Base-by-base conservation (phyloP, 2,329 filamentous ascomycete genomes). In the Ceratocystis huliohia region DNA sequence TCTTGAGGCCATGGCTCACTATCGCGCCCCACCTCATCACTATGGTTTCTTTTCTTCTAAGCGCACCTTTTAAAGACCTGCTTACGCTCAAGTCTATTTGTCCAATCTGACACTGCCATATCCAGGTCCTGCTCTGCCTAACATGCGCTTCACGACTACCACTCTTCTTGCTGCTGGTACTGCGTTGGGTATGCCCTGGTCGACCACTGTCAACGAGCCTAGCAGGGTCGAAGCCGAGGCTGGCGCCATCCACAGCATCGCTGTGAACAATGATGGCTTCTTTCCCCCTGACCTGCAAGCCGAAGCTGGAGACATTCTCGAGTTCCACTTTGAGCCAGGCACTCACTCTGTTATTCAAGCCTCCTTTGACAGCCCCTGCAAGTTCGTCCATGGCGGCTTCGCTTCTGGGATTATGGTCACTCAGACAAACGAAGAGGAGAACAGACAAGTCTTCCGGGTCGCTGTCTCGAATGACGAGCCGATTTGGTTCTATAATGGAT, bases 251-350 rank as follows among this genome's bases (percentile, higher is more conserved):
- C 46, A n/a, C 20, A 20, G 22, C 28, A 61, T 33, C n/a, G 28
- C 17, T 5, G 17, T 50, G 1, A n/a, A n/a, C 46, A 17, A 17
- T n/a, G 28, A 71, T 37, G 33, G 33, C 61, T 84, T 84, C 73
- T 75, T 77, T 62, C 82, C 82, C 1, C 75, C 79, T 69, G 78
- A 77, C 69, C 74, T 82, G 53, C 76, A 76, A 2, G 82, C 81
- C n/a, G 72, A 75, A 13, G 66, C 77, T 8, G 81, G 81, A 68
- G 80, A 82, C 67, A 69, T 80, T 3, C 72, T 84, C 67, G 80
- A 84, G 74, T 84, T 79, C 75, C 78, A 81, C 71, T 84, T 80
- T 76, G 78, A 77, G 69, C 77, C 81, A 8, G 72, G 70, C 66
- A 81, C 79, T 73, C 81, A 83, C 76, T 77, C 77, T 17, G 74